Base-by-base conservation (phyloP, 2,329 filamentous ascomycete species). In the Cladosporium cucumerinum region DNA sequence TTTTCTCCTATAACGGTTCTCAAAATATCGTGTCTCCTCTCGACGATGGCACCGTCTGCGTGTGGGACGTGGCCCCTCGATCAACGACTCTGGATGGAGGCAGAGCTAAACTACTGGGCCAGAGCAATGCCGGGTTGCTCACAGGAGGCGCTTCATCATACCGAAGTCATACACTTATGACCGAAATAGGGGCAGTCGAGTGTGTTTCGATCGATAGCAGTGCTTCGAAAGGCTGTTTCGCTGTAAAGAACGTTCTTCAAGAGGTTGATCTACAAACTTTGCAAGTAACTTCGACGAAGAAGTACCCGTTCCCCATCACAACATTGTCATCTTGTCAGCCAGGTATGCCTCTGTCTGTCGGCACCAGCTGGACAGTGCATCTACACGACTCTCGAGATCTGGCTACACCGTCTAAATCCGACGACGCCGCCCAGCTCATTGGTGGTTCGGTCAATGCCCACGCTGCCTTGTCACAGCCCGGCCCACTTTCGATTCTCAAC, bases 41-140 rank as follows among this genome's bases (percentile, higher is more conserved):
- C 8, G 92, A 96, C 65, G 91, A 97, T 73, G 93, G 93, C 0
- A 92, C 91, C 60, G 84, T 97, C n/a, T 91, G 89, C 70, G 78
- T 97, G 7, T 97, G 93, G 93, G 90, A 96, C 49, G 55, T 75
- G 8, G 69, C 67, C 14, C 63, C 69, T 6, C 65, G 70, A n/a
- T 67, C 72, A 14, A 70, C 71, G 10, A 39, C 25, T 26, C 25
- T 34, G 2, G 48, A 55, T 43, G 68, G 66, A 25, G 70, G 70
- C 18, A 67, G 69, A 12, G 90, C 91, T 1, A 84, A 82, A 2
- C 85, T 95, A 34, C 69, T 91, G 12, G 87, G 85, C 0, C 84
- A 84, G 67, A 95, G 90, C 75, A 79, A 79, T 23, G 81, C 87
- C 0, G 89, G 89, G 0, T 81, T 94, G 10, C 81, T 97, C 18